Conservation (phyloP, 2,329 filamentous ascomycete species). For the Rutstroemia sydowiana region DNA sequence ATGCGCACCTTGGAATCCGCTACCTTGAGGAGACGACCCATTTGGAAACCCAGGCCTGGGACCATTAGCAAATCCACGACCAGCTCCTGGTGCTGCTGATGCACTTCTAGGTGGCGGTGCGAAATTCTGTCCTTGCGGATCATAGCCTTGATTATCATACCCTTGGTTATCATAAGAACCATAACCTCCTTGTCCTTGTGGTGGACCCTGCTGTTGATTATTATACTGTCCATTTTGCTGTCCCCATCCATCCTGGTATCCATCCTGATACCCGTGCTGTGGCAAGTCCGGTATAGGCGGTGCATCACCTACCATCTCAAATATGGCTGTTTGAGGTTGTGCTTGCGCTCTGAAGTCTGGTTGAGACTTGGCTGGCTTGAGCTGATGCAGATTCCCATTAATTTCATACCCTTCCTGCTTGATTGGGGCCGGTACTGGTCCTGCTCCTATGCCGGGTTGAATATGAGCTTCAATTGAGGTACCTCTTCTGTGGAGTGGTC, state of each 20-base stretch:
- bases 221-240: constrained; percentile 19
- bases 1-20: constrained; percentile 8
- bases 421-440: background rate
- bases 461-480: constrained; percentile 27
- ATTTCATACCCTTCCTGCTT: constrained; percentile 29
- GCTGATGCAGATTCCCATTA: constrained; percentile 32
- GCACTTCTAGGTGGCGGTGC: constrained; percentile 23
- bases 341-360: constrained; percentile 46
- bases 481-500: constrained; percentile 18
- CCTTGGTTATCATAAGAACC: constrained; percentile 11
- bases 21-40: constrained; percentile 12
- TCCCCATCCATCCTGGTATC: constrained; percentile 21
- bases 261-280: constrained; percentile 15
- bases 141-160: constrained; percentile 18
- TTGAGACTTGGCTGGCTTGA: constrained; percentile 59
- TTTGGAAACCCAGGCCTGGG: constrained; percentile 15
- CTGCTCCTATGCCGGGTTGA: constrained; percentile 11
- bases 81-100: constrained; percentile 22
- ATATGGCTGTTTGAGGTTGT: constrained; percentile 59
- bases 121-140: constrained; percentile 18
- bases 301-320: constrained; percentile 63
- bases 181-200: constrained; percentile 12
- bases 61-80: constrained; percentile 13
- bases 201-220: constrained; percentile 12
- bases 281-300: constrained; percentile 43